Percentiles rank a stretch among this genome's conserved stretches.
phyloP scores from a whole-genome alignment of 805 yeast species.

The Wickerhamiella shivajii region DNA sequence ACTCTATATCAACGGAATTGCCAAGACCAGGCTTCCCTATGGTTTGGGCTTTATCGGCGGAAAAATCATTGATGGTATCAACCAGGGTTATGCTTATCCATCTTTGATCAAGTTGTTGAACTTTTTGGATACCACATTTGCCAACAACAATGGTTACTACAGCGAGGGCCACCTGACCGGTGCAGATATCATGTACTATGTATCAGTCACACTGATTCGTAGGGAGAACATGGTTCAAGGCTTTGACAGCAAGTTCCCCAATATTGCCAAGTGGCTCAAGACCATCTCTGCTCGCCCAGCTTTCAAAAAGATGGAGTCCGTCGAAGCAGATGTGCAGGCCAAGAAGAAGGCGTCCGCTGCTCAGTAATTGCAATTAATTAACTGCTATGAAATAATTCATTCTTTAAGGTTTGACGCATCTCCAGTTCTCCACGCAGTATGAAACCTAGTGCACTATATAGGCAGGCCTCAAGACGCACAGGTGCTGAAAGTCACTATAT shows the following conservation, averaged over 20 bases:
- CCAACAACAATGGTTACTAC: slow-evolving; percentile 35
- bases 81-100: slow-evolving; percentile 33
- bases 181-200: slow-evolving; percentile 37
- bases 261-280: slow-evolving; percentile 12
- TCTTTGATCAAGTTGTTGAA: slow-evolving; percentile 31
- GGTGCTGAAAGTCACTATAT: too few relatives aligned
- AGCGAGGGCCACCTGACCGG: slow-evolving; percentile 44
- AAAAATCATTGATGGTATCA: slow-evolving; percentile 32
- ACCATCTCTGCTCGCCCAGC: too few relatives aligned
- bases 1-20: slow-evolving; percentile 25
- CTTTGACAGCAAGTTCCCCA: slow-evolving; percentile 12
- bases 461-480: too few relatives aligned
- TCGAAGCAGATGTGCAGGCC: too few relatives aligned
- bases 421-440: too few relatives aligned
- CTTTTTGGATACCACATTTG: slow-evolving; percentile 29
- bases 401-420: too few relatives aligned
- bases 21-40: slow-evolving; percentile 3
- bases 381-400: too few relatives aligned
- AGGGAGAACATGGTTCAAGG: background rate
- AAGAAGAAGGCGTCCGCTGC: too few relatives aligned
- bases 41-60: slow-evolving; percentile 23
- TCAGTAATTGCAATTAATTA: too few relatives aligned
- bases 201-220: slow-evolving; percentile 1
- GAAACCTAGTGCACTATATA: too few relatives aligned
- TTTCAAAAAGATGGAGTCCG: too few relatives aligned